Percentiles rank a stretch among this genome's conserved stretches.
phyloP scores from a whole-genome alignment of 305 asterid species.

The Ilex paraguariensis region DNA sequence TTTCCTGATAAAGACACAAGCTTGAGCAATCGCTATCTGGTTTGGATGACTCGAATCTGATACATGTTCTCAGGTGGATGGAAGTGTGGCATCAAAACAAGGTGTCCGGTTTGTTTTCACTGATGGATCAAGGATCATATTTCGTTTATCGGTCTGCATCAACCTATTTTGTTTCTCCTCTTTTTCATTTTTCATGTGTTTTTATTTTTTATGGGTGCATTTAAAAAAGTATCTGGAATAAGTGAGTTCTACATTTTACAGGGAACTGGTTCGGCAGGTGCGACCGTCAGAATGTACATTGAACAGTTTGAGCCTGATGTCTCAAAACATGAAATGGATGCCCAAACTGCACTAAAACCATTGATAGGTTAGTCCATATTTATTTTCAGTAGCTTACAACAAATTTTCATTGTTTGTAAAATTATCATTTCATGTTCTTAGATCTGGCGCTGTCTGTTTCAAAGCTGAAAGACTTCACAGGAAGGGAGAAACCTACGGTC shows the following conservation, averaged over 20 bases:
- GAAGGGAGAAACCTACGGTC: constrained; percentile 92
- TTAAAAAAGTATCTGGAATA: not conserved
- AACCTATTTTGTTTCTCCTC: not conserved
- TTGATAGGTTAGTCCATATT: constrained; percentile 52
- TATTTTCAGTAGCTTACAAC: constrained; percentile 2
- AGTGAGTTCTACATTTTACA: constrained; percentile 16
- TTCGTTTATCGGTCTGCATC: constrained; percentile 70
- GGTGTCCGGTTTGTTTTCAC: constrained; percentile 82
- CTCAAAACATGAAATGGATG: constrained; percentile 73
- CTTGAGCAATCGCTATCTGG: no score
- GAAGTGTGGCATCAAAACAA: constrained; percentile 85
- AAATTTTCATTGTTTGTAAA: constrained; percentile 11
- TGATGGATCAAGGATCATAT: constrained; percentile 92
- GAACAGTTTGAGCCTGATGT: constrained; percentile 87
- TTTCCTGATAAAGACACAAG: constrained; percentile 8
- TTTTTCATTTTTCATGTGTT: constrained; percentile 1
- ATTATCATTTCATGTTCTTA: constrained; percentile 22
- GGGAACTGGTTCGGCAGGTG: constrained; percentile 99
- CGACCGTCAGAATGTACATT: constrained; percentile 75
- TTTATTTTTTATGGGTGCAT: not conserved
- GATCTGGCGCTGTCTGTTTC: constrained; percentile 78
- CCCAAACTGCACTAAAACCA: constrained; percentile 75
- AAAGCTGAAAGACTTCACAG: constrained; percentile 83
- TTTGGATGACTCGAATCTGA: constrained; percentile 12
- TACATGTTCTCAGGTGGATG: constrained; percentile 62